Evolutionary conservation across 441 rosid genomes (phyloP).

Genomic region (Adansonia grandidieri): DNA sequence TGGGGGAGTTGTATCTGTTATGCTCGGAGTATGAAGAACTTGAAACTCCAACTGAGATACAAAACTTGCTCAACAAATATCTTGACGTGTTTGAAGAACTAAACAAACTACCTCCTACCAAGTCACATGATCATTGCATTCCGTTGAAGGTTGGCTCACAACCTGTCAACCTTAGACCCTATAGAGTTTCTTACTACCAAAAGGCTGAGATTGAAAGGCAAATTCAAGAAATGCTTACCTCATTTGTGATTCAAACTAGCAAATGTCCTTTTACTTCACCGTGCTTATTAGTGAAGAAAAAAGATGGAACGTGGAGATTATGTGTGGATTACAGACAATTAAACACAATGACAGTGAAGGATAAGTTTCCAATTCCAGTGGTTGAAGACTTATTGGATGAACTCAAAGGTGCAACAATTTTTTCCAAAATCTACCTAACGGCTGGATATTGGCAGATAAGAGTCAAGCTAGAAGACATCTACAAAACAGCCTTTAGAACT

Average conservation of each 20-base stretch:
- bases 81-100: background rate
- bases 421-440: background rate
- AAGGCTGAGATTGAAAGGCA: background rate
- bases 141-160: background rate
- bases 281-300: background rate
- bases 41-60: conserved; percentile 42
- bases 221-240: background rate
- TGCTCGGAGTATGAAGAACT: conserved; percentile 37
- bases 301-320: background rate
- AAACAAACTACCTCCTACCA: background rate
- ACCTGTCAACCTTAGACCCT: background rate
- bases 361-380: background rate
- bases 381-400: background rate
- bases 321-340: too few relatives aligned
- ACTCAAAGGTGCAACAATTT: background rate
- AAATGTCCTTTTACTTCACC: background rate
- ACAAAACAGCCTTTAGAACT: background rate
- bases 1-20: background rate
- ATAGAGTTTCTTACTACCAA: background rate
- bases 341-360: background rate
- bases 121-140: background rate
- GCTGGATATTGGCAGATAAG: background rate
- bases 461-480: background rate
- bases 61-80: background rate
- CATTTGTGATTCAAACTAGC: background rate